These are phyloP conservation scores for Ganoderma lingzhi DNA, from an alignment of 1,284 basidiomycete genomes.

Conservation along the genomic window DNA sequence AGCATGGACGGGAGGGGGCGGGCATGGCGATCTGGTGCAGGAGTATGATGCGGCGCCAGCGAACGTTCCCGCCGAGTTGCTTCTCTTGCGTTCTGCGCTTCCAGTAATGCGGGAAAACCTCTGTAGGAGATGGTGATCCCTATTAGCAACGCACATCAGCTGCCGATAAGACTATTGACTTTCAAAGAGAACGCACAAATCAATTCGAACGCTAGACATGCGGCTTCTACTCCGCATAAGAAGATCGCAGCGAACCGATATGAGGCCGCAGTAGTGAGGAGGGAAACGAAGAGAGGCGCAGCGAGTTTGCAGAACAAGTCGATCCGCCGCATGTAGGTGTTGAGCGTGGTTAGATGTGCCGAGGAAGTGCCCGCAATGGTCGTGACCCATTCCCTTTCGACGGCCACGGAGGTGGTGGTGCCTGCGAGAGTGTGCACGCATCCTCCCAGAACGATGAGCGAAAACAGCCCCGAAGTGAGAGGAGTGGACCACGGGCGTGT, in stretches of 20 bases:
- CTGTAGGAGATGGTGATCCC: conserved; percentile 45
- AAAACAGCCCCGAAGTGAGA: conserved; percentile 43
- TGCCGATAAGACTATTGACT: too few relatives aligned
- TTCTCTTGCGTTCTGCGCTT: conserved; percentile 33
- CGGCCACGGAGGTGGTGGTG: conserved; percentile 55
- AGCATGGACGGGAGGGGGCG: neutral
- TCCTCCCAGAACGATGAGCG: conserved; percentile 49
- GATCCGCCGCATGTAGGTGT: conserved; percentile 56
- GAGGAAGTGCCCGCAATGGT: conserved; percentile 48
- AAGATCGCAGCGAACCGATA: conserved; percentile 43
- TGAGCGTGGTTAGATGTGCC: conserved; percentile 43
- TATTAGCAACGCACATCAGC: conserved; percentile 9
- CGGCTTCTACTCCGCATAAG: conserved; percentile 43
- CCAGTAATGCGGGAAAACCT: conserved; percentile 43
- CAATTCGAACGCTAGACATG: conserved; percentile 45
- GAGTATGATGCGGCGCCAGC: neutral
- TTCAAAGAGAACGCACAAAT: conserved; percentile 32
- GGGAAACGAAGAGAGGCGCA: conserved; percentile 62
- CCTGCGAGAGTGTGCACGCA: conserved; percentile 52
- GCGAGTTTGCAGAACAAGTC: conserved; percentile 63
- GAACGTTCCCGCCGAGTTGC: conserved; percentile 9
- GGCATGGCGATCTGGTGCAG: neutral
- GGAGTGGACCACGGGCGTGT: conserved; percentile 26
- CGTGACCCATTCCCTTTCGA: conserved; percentile 67
- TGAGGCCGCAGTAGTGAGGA: conserved; percentile 50